These are phyloP conservation scores for Hansenula lynferdii DNA, from an alignment of 1,139 yeast genomes.

Conservation along the genomic window DNA sequence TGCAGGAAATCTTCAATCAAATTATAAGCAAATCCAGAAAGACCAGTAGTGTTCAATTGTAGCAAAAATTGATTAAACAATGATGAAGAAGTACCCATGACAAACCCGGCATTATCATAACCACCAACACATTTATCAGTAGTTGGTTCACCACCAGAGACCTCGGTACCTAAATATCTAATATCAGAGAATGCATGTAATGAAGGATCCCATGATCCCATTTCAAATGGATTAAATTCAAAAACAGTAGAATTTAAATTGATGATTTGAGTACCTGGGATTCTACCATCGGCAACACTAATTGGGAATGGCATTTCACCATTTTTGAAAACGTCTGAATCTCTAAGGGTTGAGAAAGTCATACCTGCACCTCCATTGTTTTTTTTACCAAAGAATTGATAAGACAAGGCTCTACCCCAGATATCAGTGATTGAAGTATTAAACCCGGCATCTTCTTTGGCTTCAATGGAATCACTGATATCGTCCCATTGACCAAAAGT, in stretches of 20 bases:
- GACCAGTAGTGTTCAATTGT: conserved; percentile 49
- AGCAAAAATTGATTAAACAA: conserved; percentile 69
- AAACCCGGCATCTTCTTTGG: conserved; percentile 71
- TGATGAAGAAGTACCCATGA: conserved; percentile 74
- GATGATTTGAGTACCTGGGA: conserved; percentile 55
- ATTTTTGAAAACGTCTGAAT: conserved; percentile 45
- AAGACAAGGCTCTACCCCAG: conserved; percentile 86
- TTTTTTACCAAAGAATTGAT: conserved; percentile 63
- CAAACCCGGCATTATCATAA: conserved; percentile 72
- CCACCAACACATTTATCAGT: conserved; percentile 52
- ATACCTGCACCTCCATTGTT: conserved; percentile 57
- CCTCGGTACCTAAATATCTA: conserved; percentile 69
- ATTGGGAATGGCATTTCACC: conserved; percentile 83
- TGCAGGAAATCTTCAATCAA: conserved; percentile 40
- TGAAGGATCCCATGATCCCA: conserved; percentile 89
- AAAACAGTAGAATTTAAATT: conserved; percentile 67
- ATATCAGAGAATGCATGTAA: conserved; percentile 62
- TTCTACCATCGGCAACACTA: conserved; percentile 72
- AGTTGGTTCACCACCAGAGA: conserved; percentile 49
- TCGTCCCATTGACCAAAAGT: conserved; percentile 51
- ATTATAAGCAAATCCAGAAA: conserved; percentile 43
- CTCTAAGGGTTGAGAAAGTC: conserved; percentile 60
- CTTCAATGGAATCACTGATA: conserved; percentile 48
- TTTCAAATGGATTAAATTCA: conserved; percentile 77
- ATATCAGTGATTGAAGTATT: conserved; percentile 78